Percentiles rank a stretch among this genome's conserved stretches.
Conservation (phyloP, 768 basidiomycete genomes). For the Paxillus involutus region DNA sequence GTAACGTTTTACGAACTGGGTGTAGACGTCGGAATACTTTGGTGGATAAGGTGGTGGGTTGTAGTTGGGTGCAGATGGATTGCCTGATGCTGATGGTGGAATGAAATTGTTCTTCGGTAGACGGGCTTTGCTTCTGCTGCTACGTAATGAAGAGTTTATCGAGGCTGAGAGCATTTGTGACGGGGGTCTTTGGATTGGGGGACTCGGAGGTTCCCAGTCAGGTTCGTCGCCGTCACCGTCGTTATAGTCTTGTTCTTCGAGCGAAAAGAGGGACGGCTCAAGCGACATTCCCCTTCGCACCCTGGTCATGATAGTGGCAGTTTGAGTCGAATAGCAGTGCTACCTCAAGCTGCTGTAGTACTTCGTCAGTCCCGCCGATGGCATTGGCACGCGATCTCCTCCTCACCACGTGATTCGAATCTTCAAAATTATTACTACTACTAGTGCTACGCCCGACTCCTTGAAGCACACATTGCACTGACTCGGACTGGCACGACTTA, state of each 20-base stretch:
- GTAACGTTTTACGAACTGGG: constrained; percentile 78
- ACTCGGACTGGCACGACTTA: too few species aligned
- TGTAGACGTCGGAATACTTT: constrained; percentile 65
- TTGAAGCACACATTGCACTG: neutral
- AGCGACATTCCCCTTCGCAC: constrained; percentile 37
- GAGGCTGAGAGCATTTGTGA: constrained; percentile 26
- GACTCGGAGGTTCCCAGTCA: constrained; percentile 38
- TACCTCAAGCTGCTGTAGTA: neutral
- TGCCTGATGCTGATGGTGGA: constrained; percentile 26
- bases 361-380: neutral
- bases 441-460: neutral
- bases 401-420: constrained; percentile 10
- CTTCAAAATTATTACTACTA: neutral
- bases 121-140: constrained; percentile 31
- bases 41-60: constrained; percentile 31
- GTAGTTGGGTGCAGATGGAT: constrained; percentile 26
- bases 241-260: constrained; percentile 55
- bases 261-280: constrained; percentile 67
- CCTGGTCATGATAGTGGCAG: constrained; percentile 16
- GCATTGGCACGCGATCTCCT: neutral
- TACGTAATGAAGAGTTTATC: constrained; percentile 29
- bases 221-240: constrained; percentile 38
- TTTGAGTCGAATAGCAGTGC: neutral
- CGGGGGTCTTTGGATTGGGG: constrained; percentile 29
- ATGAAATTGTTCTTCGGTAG: constrained; percentile 31